A percentile compares a stretch with the other conserved stretches of the same genome.
phyloP scores from a whole-genome alignment of 2,329 filamentous ascomycete species.

The Pestalotiopsis sp. region DNA sequence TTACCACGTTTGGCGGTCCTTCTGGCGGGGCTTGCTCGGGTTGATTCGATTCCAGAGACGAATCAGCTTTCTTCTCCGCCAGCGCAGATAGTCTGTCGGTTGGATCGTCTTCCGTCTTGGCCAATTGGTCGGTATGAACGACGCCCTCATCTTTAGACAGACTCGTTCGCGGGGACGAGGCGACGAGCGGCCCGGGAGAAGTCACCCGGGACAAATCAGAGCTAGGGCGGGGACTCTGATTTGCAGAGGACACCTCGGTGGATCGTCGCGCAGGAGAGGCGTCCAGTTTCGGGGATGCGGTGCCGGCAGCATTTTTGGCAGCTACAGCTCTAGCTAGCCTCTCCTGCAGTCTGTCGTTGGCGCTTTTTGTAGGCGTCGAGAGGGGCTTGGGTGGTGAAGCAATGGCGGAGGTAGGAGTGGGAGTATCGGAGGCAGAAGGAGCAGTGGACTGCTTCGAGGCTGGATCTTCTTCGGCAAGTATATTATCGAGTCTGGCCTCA shows the following conservation, averaged over 20 bases:
- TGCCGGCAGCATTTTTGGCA: constrained; percentile 59
- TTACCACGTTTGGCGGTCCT: constrained; percentile 13
- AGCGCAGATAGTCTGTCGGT: neutral
- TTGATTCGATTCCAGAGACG: constrained; percentile 13
- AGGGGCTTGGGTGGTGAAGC: constrained; percentile 16
- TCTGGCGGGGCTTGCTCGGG: constrained; percentile 20
- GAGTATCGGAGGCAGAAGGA: constrained; percentile 32
- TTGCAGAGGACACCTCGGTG: constrained; percentile 32
- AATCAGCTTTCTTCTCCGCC: constrained; percentile 8
- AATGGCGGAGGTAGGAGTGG: constrained; percentile 29
- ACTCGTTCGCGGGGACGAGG: constrained; percentile 22
- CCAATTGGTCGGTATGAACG: neutral
- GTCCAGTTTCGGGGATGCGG: constrained; percentile 44
- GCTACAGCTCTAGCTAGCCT: constrained; percentile 86
- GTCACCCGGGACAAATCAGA: constrained; percentile 33
- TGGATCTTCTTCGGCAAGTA: constrained; percentile 79
- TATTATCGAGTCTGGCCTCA: constrained; percentile 89
- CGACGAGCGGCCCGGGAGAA: constrained; percentile 11
- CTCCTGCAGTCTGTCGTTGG: constrained; percentile 86
- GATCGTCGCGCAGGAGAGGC: constrained; percentile 46
- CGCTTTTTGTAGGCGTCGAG: constrained; percentile 59
- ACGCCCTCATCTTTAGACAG: constrained; percentile 22
- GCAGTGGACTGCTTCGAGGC: constrained; percentile 42
- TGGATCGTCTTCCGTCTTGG: neutral
- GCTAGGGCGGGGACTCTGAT: constrained; percentile 45